Evolutionary conservation across 768 basidiomycete species (phyloP).

Genomic region (Arthromyces matolae): DNA sequence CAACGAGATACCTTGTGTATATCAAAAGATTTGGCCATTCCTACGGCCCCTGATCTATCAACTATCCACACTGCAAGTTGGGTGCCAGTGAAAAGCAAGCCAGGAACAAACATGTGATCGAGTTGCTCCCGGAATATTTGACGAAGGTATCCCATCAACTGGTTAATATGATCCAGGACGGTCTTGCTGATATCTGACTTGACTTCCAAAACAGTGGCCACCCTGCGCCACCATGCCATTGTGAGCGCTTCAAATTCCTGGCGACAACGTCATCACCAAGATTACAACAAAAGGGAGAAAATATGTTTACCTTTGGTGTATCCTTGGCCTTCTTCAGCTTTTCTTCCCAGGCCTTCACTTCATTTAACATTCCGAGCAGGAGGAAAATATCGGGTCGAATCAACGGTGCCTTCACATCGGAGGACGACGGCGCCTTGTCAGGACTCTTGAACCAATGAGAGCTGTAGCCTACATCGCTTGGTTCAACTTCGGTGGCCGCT

Average conservation of each 20-base stretch:
- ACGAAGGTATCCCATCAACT: conserved; percentile 1
- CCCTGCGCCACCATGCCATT: conserved; percentile 8
- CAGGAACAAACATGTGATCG: conserved; percentile 7
- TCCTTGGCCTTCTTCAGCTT: background rate
- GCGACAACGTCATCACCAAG: background rate
- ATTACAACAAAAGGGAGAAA: background rate
- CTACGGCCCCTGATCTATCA: conserved; percentile 7
- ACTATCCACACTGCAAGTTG: conserved; percentile 6
- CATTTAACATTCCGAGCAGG: background rate
- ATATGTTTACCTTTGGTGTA: background rate
- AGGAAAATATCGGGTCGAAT: background rate
- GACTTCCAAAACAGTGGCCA: conserved; percentile 7
- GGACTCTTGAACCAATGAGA: background rate
- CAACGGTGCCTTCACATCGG: background rate
- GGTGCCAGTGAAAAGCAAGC: conserved; percentile 2
- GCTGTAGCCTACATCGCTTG: too few species aligned
- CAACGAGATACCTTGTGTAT: conserved; percentile 6
- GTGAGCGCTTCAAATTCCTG: background rate
- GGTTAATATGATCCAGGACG: background rate
- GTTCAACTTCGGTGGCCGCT: too few species aligned
- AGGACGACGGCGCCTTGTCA: background rate
- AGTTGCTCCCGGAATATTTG: conserved; percentile 10
- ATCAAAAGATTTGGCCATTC: too few species aligned
- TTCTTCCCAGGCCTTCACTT: background rate
- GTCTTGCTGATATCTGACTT: background rate